These are phyloP conservation scores for Diaporthe velutina DNA, from an alignment of 2,329 filamentous ascomycete species.

Conservation along the genomic window DNA sequence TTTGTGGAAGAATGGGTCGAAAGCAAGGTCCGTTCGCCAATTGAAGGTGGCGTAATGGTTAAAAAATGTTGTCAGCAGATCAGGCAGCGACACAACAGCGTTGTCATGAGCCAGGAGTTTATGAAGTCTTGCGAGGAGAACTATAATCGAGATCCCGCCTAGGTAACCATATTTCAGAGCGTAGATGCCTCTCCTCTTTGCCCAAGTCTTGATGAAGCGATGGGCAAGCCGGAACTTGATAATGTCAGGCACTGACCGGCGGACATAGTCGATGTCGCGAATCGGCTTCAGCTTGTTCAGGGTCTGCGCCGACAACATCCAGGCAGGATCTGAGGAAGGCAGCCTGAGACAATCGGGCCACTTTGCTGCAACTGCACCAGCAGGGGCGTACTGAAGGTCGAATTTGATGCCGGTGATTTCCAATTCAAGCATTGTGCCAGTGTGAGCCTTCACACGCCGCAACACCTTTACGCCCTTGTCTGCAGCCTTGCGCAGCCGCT, in stretches of 20 bases:
- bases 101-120: slow-evolving; percentile 62
- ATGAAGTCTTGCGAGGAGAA: slow-evolving; percentile 71
- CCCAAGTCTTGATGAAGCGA: slow-evolving; percentile 73
- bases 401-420: slow-evolving; percentile 68
- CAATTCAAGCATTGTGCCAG: slow-evolving; percentile 75
- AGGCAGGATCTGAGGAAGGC: slow-evolving; percentile 64
- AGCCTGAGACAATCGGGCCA: slow-evolving; percentile 63
- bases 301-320: slow-evolving; percentile 66
- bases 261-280: slow-evolving; percentile 72
- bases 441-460: slow-evolving; percentile 68
- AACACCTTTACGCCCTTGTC: slow-evolving; percentile 62
- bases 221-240: slow-evolving; percentile 70
- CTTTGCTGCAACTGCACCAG: slow-evolving; percentile 65
- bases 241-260: slow-evolving; percentile 70
- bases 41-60: slow-evolving; percentile 71
- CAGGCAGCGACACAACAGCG: slow-evolving; percentile 57
- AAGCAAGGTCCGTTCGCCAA: slow-evolving; percentile 67
- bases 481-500: slow-evolving; percentile 64
- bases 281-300: slow-evolving; percentile 74
- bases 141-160: slow-evolving; percentile 73
- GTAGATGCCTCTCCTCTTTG: slow-evolving; percentile 72
- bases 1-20: slow-evolving; percentile 71
- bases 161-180: slow-evolving; percentile 75
- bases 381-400: slow-evolving; percentile 76
- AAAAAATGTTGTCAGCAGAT: slow-evolving; percentile 73